Conservation (phyloP, 768 basidiomycete genomes). For the Mrakia frigida region DNA sequence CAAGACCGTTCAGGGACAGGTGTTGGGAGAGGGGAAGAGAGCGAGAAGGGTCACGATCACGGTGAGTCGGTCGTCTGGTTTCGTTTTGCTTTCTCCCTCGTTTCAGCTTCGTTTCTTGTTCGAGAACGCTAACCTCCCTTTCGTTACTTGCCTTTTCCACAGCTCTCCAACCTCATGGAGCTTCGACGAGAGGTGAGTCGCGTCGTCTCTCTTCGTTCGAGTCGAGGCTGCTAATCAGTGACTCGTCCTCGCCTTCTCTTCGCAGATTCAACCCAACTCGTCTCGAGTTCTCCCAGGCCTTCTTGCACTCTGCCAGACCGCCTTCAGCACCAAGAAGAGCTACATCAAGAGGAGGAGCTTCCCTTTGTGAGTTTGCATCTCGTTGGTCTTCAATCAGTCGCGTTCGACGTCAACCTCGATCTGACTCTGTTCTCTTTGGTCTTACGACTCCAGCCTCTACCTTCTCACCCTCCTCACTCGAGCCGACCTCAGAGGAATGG, state of each 20-base stretch:
- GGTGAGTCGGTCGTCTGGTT: not conserved
- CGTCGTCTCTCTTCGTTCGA: not conserved
- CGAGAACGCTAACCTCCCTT: not conserved
- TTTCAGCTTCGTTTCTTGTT: not conserved
- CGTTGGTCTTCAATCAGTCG: not conserved
- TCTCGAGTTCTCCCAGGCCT: conserved; percentile 1
- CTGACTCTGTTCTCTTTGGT: not conserved
- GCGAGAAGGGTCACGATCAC: conserved; percentile 31
- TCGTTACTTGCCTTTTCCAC: not conserved
- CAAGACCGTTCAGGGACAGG: conserved; percentile 27
- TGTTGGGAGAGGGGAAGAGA: conserved; percentile 24
- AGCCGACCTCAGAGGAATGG: conserved; percentile 24
- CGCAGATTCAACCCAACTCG: conserved; percentile 26
- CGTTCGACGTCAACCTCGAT: not conserved
- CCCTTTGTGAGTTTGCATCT: conserved; percentile 24
- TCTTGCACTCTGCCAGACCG: conserved; percentile 18
- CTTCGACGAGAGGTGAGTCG: conserved; percentile 12
- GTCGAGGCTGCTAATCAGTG: not conserved
- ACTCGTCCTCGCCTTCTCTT: not conserved
- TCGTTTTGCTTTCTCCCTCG: no score
- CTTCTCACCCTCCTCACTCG: conserved; percentile 29
- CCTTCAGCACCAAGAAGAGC: conserved; percentile 30
- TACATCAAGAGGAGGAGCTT: conserved; percentile 30
- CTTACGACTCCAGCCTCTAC: conserved; percentile 19
- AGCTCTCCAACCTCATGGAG: conserved; percentile 6